Conservation (phyloP, 1,139 yeast species). For the Citeromyces hawaiiensis region DNA sequence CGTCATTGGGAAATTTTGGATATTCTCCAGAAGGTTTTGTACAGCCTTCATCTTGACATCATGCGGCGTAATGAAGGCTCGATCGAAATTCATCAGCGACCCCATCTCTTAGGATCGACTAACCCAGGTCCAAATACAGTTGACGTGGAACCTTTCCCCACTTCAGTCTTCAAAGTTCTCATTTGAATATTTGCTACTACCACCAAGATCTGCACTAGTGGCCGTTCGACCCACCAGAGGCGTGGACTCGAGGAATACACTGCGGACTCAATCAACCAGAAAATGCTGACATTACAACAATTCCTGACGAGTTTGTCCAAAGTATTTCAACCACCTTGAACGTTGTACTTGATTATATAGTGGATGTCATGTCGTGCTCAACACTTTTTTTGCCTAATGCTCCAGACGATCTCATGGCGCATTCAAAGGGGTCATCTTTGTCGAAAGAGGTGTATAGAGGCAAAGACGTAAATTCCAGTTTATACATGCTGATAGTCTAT, state of each 20-base stretch:
- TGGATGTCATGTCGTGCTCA: slow-evolving; percentile 47
- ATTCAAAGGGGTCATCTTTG: slow-evolving; percentile 21
- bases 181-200: slow-evolving; percentile 1
- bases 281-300: slow-evolving; percentile 8
- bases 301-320: slow-evolving; percentile 23
- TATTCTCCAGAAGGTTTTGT: too few species aligned
- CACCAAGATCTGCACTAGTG: slow-evolving; percentile 4
- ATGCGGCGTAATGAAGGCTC: too few species aligned
- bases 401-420: slow-evolving; percentile 25
- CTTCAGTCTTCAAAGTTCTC: slow-evolving; percentile 2
- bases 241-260: slow-evolving; percentile 28
- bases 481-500: slow-evolving; percentile 50
- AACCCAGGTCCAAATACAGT: slow-evolving; percentile 1
- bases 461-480: slow-evolving; percentile 30
- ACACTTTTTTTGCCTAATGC: slow-evolving; percentile 14
- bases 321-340: slow-evolving; percentile 33
- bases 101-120: too few species aligned
- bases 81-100: too few species aligned
- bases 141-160: slow-evolving; percentile 2
- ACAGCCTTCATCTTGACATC: too few species aligned
- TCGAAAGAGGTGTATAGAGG: slow-evolving; percentile 23
- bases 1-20: too few species aligned
- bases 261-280: slow-evolving; percentile 21
- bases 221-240: slow-evolving; percentile 24
- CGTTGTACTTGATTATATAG: slow-evolving; percentile 52